Evolutionary conservation across 257 asterid species (phyloP).

Genomic region (Solanum chmielewskii): DNA sequence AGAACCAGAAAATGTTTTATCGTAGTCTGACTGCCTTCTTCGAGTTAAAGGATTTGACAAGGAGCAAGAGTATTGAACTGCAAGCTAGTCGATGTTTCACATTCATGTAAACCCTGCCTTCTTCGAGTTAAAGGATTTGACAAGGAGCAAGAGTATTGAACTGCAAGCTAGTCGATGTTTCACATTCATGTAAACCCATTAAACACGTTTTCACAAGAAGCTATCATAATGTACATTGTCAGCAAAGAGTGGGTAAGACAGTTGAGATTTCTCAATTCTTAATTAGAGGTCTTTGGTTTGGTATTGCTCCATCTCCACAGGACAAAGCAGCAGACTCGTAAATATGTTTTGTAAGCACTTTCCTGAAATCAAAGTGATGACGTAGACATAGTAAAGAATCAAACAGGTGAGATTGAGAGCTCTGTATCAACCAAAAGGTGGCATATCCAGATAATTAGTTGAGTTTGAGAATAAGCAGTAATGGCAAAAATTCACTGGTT

Average conservation of each 20-base stretch:
- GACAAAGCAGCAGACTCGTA: constrained; percentile 58
- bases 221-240: neutral
- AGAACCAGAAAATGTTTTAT: neutral
- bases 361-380: neutral
- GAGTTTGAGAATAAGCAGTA: neutral
- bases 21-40: neutral
- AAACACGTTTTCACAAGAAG: neutral
- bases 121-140: neutral
- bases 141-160: neutral
- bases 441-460: neutral
- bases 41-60: neutral
- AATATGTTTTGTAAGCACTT: neutral
- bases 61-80: neutral
- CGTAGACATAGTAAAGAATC: neutral
- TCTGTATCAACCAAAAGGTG: neutral
- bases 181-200: neutral
- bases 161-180: neutral
- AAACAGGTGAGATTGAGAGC: neutral
- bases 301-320: constrained; percentile 98
- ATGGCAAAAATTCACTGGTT: neutral
- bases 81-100: neutral
- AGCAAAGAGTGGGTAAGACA: neutral
- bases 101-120: neutral
- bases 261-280: neutral
- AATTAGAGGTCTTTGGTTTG: no score